phyloP scores from a whole-genome alignment of 2,329 filamentous ascomycete genomes.

The Capronia americana region DNA sequence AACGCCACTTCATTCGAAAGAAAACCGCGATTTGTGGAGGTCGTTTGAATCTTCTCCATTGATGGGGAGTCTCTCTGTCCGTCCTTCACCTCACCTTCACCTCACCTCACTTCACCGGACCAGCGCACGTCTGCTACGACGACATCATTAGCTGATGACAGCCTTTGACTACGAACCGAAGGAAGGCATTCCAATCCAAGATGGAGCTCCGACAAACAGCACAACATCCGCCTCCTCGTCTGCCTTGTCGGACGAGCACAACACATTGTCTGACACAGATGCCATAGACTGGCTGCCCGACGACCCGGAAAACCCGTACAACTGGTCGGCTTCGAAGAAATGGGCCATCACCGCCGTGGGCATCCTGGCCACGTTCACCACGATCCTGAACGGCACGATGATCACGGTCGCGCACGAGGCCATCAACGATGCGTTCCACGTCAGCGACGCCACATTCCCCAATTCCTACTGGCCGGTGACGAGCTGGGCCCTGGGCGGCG shows the following conservation, averaged over 20 bases:
- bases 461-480: conserved; percentile 51
- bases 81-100: background rate
- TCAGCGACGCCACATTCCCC: conserved; percentile 46
- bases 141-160: conserved; percentile 9
- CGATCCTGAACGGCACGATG: conserved; percentile 48
- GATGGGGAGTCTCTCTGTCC: background rate
- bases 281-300: conserved; percentile 41
- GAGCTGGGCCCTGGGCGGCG: conserved; percentile 53
- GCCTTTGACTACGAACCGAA: conserved; percentile 14
- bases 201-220: background rate
- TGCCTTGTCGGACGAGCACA: background rate
- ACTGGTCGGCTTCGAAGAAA: conserved; percentile 47
- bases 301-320: conserved; percentile 49
- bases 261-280: background rate
- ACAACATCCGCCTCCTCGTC: background rate
- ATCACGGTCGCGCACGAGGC: conserved; percentile 47
- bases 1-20: background rate
- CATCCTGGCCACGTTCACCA: conserved; percentile 45
- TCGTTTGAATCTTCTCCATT: background rate
- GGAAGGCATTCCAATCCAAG: conserved; percentile 17
- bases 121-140: background rate
- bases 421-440: conserved; percentile 43
- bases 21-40: background rate
- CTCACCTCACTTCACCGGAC: background rate
- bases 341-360: conserved; percentile 45